Evolutionary conservation across 345 rosid species (phyloP).

Genomic region (Pistacia atlantica): DNA sequence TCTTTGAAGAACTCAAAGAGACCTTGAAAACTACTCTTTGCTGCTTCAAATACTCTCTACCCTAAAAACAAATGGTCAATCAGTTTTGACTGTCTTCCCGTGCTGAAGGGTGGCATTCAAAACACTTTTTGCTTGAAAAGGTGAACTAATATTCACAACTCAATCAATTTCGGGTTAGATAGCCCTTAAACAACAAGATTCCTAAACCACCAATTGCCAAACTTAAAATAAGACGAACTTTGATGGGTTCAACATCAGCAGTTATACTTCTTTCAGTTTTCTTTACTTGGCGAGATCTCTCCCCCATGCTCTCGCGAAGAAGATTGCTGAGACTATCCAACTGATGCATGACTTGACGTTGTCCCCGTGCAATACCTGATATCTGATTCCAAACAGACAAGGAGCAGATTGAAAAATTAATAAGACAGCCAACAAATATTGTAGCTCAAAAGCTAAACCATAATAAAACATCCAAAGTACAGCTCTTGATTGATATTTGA

Average conservation of each 20-base stretch:
- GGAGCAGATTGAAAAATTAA: constrained; percentile 19
- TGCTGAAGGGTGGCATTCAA: constrained; percentile 8
- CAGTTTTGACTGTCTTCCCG: constrained; percentile 14
- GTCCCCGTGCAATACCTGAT: constrained; percentile 59
- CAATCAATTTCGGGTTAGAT: constrained; percentile 45
- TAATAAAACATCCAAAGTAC: background rate
- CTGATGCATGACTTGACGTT: constrained; percentile 78
- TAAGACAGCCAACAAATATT: background rate
- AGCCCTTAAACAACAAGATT: constrained; percentile 50
- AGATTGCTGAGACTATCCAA: constrained; percentile 67
- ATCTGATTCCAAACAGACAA: constrained; percentile 44
- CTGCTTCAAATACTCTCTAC: constrained; percentile 10
- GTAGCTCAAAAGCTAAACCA: background rate
- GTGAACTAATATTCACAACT: constrained; percentile 10
- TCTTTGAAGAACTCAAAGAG: constrained; percentile 9
- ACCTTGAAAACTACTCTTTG: constrained; percentile 16
- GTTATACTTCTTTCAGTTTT: constrained; percentile 32
- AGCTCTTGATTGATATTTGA: background rate
- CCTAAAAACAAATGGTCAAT: constrained; percentile 5
- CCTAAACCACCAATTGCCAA: constrained; percentile 73
- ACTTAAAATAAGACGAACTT: constrained; percentile 53
- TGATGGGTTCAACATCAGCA: constrained; percentile 38
- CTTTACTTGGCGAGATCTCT: constrained; percentile 42
- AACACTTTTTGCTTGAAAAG: background rate
- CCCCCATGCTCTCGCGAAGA: constrained; percentile 48